Evolutionary conservation across 129 eudicot genomes (phyloP).

Genomic region (Arctium lappa): DNA sequence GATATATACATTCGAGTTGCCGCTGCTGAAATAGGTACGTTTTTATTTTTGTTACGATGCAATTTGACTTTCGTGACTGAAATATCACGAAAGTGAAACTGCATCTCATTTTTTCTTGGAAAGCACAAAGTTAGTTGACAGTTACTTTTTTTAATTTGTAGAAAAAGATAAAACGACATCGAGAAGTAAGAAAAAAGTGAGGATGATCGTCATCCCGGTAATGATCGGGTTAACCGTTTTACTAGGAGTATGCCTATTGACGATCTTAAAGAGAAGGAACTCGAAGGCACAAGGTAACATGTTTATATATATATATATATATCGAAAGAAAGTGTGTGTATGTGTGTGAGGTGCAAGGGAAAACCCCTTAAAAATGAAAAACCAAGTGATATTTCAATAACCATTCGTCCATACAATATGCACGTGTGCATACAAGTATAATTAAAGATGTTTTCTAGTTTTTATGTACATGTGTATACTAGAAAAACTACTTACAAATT

Average conservation of each 20-base stretch:
- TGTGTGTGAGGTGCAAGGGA: no score
- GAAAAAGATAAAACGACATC: constrained; percentile 1
- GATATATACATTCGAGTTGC: constrained; percentile 13
- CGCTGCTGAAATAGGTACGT: constrained; percentile 33
- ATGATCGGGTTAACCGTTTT: neutral
- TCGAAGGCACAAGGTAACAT: neutral
- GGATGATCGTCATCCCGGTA: neutral
- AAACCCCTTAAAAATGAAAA: no score
- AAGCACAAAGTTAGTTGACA: neutral
- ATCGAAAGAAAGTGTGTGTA: no score
- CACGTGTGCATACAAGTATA: no score
- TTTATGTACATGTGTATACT: no score
- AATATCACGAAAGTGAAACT: neutral
- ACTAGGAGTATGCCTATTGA: neutral
- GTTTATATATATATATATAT: no score
- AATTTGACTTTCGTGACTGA: neutral
- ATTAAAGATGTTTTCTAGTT: no score
- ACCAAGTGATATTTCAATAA: no score
- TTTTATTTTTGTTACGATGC: neutral
- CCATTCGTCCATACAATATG: no score
- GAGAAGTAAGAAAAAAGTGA: neutral
- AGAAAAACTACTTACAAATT: no score
- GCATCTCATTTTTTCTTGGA: neutral
- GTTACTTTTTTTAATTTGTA: neutral
- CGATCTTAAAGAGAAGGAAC: neutral